phyloP scores from a whole-genome alignment of 2,329 filamentous ascomycete genomes.

The Lachnellula arida region DNA sequence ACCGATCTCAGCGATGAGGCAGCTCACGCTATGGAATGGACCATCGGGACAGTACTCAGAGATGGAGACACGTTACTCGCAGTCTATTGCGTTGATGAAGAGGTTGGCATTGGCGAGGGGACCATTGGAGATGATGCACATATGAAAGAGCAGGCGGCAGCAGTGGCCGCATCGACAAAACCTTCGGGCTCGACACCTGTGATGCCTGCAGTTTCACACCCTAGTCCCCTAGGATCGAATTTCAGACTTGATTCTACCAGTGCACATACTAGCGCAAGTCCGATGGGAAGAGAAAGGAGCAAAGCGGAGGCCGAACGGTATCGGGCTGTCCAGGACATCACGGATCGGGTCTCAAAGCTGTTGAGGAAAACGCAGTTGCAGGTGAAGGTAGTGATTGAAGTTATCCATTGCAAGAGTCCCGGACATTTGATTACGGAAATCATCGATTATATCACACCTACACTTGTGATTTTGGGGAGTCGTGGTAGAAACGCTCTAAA shows the following conservation, averaged over 20 bases:
- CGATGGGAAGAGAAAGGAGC: constrained; percentile 43
- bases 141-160: constrained; percentile 70
- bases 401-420: constrained; percentile 96
- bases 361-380: constrained; percentile 88
- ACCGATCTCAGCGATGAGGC: constrained; percentile 94
- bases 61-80: constrained; percentile 92
- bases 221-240: constrained; percentile 20
- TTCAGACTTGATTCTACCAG: constrained; percentile 22
- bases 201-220: constrained; percentile 12
- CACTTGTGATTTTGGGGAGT: constrained; percentile 87
- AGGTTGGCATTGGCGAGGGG: constrained; percentile 52
- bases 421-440: constrained; percentile 96
- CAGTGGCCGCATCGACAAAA: constrained; percentile 54
- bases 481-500: constrained; percentile 88
- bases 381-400: constrained; percentile 89
- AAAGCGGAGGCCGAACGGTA: constrained; percentile 74
- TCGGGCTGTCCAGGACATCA: constrained; percentile 77
- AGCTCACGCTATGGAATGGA: constrained; percentile 94
- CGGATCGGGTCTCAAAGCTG: constrained; percentile 76
- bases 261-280: constrained; percentile 22
- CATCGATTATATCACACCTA: constrained; percentile 89
- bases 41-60: constrained; percentile 87
- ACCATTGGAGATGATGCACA: constrained; percentile 57
- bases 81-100: constrained; percentile 91
- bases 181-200: constrained; percentile 28